A percentile compares a stretch with the other conserved stretches of the same genome.
These are phyloP conservation scores for Tricholoma saponaceum DNA, from an alignment of 768 basidiomycete species.

Conservation along the genomic window DNA sequence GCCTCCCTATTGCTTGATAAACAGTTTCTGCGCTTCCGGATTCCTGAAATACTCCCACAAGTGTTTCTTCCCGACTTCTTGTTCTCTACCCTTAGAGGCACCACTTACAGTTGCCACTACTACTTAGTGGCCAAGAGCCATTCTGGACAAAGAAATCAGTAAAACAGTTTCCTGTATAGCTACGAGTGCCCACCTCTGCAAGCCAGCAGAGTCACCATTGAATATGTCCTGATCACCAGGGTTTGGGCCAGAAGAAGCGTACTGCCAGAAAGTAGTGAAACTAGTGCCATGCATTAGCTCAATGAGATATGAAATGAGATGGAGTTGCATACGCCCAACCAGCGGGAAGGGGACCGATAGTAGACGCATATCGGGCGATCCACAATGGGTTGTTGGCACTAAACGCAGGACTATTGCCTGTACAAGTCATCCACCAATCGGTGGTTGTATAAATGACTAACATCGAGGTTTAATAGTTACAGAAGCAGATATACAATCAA, in stretches of 20 bases:
- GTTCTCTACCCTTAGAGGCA: too few relatives aligned
- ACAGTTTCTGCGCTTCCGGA: too few relatives aligned
- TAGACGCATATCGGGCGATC: slow-evolving; percentile 52
- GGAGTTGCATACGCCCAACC: slow-evolving; percentile 43
- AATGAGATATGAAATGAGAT: background rate
- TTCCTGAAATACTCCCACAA: too few relatives aligned
- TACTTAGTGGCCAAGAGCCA: background rate
- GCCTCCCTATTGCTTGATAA: too few relatives aligned
- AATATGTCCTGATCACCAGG: slow-evolving; percentile 57
- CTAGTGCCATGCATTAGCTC: slow-evolving; percentile 17
- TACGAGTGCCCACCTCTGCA: slow-evolving; percentile 27
- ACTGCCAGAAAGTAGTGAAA: slow-evolving; percentile 58
- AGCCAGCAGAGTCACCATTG: slow-evolving; percentile 45
- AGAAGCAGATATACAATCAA: background rate
- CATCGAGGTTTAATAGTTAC: background rate
- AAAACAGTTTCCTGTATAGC: background rate
- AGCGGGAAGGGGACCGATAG: slow-evolving; percentile 51
- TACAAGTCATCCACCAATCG: slow-evolving; percentile 67
- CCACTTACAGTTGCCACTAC: background rate
- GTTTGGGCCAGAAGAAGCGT: slow-evolving; percentile 48
- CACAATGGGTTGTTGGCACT: slow-evolving; percentile 51
- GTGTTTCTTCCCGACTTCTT: too few relatives aligned
- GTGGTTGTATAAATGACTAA: slow-evolving; percentile 61
- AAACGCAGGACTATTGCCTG: slow-evolving; percentile 53
- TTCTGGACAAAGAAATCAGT: background rate